These are phyloP conservation scores for Parascedosporium putredinis DNA, from an alignment of 2,329 filamentous ascomycete species.

Conservation along the genomic window DNA sequence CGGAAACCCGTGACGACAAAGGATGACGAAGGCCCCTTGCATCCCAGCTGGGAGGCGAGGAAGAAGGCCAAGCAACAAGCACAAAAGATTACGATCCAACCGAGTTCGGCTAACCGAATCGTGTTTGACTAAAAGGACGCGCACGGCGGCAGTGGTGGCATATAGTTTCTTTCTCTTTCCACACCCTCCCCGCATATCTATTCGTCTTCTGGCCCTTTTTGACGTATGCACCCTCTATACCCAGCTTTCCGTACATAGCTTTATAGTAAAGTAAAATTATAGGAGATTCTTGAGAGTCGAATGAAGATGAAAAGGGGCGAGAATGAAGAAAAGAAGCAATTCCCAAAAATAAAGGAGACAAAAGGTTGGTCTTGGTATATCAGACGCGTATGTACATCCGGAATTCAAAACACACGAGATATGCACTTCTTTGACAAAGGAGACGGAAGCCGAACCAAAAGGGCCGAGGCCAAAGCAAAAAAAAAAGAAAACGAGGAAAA, in stretches of 20 bases:
- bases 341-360: neutral
- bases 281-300: neutral
- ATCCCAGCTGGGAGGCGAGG: slow-evolving; percentile 56
- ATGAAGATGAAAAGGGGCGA: neutral
- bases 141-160: too few species aligned
- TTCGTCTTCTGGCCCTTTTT: too few species aligned
- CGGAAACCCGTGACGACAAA: slow-evolving; percentile 24
- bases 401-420: neutral
- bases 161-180: neutral
- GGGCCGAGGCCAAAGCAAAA: neutral
- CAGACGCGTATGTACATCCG: neutral
- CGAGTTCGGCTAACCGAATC: slow-evolving; percentile 31
- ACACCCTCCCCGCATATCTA: too few species aligned
- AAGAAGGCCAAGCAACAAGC: slow-evolving; percentile 51
- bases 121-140: slow-evolving; percentile 34
- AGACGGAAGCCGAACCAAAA: slow-evolving; percentile 4
- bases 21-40: slow-evolving; percentile 43
- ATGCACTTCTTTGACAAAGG: neutral
- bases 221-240: neutral
- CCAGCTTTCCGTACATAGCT: too few species aligned
- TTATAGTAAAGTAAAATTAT: neutral
- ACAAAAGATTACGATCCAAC: slow-evolving; percentile 40
- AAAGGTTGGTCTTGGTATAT: neutral
- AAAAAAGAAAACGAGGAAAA: slow-evolving; percentile 3
- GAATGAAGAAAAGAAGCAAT: slow-evolving; percentile 1